These are phyloP conservation scores for Schizonepeta tenuifolia DNA, from an alignment of 257 asterid species.

Conservation along the genomic window DNA sequence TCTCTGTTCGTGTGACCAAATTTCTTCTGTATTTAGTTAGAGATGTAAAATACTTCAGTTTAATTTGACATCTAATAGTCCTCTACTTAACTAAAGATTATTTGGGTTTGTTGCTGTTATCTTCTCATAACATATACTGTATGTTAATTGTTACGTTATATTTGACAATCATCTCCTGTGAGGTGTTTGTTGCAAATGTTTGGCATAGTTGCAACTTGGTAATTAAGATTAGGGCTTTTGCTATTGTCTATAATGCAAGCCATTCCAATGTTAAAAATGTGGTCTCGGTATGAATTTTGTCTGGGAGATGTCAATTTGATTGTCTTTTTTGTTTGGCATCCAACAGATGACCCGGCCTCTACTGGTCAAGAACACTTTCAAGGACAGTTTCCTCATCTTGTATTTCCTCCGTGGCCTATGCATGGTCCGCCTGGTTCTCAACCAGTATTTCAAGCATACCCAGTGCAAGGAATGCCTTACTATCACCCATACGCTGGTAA, in stretches of 20 bases:
- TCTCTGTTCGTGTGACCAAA: neutral
- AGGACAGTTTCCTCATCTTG: constrained; percentile 74
- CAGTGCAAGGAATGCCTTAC: constrained; percentile 91
- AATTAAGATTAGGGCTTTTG: constrained; percentile 3
- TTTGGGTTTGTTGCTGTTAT: neutral
- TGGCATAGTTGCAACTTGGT: neutral
- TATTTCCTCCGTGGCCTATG: constrained; percentile 84
- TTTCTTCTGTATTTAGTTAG: neutral
- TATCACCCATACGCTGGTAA: constrained; percentile 68
- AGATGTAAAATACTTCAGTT: neutral
- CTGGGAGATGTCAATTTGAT: constrained; percentile 21
- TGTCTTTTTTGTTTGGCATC: constrained; percentile 39
- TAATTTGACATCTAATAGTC: neutral
- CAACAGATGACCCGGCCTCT: constrained; percentile 53
- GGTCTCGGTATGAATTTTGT: constrained; percentile 16
- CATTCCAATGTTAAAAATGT: neutral
- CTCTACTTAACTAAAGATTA: neutral
- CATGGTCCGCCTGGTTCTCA: constrained; percentile 63
- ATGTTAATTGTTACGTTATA: constrained; percentile 9
- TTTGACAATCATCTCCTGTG: constrained; percentile 7
- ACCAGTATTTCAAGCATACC: constrained; percentile 80
- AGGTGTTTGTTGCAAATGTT: constrained; percentile 12
- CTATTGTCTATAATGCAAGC: neutral
- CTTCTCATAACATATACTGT: neutral
- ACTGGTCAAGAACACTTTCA: constrained; percentile 66